Conservation (phyloP, 225 moss, liverwort and hornwort genomes). For the Ulota crispa region DNA sequence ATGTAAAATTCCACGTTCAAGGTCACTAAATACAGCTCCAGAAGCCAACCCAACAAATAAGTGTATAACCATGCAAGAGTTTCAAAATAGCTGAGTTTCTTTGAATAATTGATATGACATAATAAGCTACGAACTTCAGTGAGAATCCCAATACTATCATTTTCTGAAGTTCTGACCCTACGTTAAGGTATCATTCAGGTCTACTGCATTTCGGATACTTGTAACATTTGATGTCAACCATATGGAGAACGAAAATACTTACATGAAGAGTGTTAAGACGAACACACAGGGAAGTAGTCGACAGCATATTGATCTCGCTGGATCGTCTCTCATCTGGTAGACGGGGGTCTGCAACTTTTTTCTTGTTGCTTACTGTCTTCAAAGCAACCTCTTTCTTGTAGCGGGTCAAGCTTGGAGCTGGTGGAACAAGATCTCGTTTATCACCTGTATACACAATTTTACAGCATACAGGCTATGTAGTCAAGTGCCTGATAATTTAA, state of each 20-base stretch:
- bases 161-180: background rate
- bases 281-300: constrained; percentile 81
- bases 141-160: background rate
- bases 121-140: background rate
- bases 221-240: background rate
- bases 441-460: constrained; percentile 56
- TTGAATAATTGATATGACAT: background rate
- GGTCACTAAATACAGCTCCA: background rate
- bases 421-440: constrained; percentile 83
- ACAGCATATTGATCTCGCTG: constrained; percentile 73
- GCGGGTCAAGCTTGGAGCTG: constrained; percentile 88
- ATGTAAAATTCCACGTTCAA: constrained; percentile 11
- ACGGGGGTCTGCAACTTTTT: constrained; percentile 84
- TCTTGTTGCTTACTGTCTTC: constrained; percentile 79
- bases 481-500: constrained; percentile 20
- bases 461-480: background rate
- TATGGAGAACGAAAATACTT: constrained; percentile 30
- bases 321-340: constrained; percentile 91
- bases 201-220: background rate
- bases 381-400: constrained; percentile 89
- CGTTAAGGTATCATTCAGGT: background rate
- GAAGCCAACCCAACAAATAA: constrained; percentile 7
- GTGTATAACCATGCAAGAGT: background rate
- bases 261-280: constrained; percentile 94
- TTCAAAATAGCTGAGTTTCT: constrained; percentile 1